Percentiles rank a stretch among this genome's conserved stretches.
Conservation (phyloP, 2,329 filamentous ascomycete species). For the Phyllosticta citriasiana region DNA sequence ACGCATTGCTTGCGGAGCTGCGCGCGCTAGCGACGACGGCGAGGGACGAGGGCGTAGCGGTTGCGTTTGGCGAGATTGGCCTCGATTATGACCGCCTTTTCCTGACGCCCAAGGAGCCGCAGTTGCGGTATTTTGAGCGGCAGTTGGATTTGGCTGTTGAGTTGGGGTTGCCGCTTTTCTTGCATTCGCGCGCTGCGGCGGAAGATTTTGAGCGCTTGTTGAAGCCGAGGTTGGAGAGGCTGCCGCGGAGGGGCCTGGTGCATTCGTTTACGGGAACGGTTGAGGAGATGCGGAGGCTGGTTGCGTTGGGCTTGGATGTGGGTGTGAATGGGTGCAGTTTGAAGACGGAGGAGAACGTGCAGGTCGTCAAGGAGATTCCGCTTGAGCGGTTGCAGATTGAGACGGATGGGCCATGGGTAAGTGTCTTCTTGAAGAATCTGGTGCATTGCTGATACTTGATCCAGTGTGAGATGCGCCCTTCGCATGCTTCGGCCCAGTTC, state of each 20-base stretch:
- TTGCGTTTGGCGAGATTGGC: slow-evolving; percentile 88
- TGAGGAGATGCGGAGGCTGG: slow-evolving; percentile 31
- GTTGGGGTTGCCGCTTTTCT: slow-evolving; percentile 75
- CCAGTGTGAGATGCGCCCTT: slow-evolving; percentile 38
- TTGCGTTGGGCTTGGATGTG: slow-evolving; percentile 32
- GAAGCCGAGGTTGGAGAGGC: slow-evolving; percentile 48
- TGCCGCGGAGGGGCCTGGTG: slow-evolving; percentile 57
- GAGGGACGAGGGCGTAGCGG: slow-evolving; percentile 43
- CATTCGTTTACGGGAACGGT: slow-evolving; percentile 32
- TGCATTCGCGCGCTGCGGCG: slow-evolving; percentile 84
- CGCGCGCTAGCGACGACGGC: slow-evolving; percentile 48
- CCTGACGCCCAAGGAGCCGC: slow-evolving; percentile 66
- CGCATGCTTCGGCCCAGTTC: slow-evolving; percentile 73
- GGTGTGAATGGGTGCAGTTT: slow-evolving; percentile 60
- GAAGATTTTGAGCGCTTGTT: slow-evolving; percentile 72
- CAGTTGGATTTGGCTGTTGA: slow-evolving; percentile 72
- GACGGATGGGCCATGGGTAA: slow-evolving; percentile 84
- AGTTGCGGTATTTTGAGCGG: slow-evolving; percentile 73
- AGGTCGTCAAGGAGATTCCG: slow-evolving; percentile 69
- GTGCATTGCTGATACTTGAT: neutral
- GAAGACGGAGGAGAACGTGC: slow-evolving; percentile 86
- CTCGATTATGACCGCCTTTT: slow-evolving; percentile 92
- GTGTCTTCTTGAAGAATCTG: neutral
- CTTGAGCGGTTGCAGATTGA: slow-evolving; percentile 82
- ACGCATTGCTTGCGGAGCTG: slow-evolving; percentile 47